These are phyloP conservation scores for Exidia glandulosa DNA, from an alignment of 768 basidiomycete genomes.

Conservation along the genomic window DNA sequence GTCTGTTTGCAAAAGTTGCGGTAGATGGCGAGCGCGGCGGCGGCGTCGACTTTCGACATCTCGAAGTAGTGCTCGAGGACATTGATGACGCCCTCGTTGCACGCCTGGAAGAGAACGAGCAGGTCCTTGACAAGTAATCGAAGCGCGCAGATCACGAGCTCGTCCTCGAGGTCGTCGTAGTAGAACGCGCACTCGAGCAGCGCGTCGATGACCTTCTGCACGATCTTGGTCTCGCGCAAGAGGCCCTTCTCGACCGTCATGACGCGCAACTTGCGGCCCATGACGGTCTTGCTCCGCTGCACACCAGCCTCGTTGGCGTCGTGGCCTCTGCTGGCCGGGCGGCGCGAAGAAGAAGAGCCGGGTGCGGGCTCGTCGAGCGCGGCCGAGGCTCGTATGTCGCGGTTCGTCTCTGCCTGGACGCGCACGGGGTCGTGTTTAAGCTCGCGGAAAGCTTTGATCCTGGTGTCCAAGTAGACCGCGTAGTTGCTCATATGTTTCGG, in stretches of 20 bases:
- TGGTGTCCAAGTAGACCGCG: conserved; percentile 76
- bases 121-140: conserved; percentile 95
- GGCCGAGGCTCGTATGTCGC: conserved; percentile 62
- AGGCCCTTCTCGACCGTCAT: conserved; percentile 96
- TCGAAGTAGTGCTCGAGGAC: conserved; percentile 84
- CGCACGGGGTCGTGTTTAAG: conserved; percentile 90
- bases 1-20: conserved; percentile 92
- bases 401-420: conserved; percentile 88
- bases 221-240: conserved; percentile 80
- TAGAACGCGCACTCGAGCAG: conserved; percentile 92
- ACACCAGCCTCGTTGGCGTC: conserved; percentile 10
- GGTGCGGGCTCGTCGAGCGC: conserved; percentile 46
- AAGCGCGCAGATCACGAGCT: conserved; percentile 77
- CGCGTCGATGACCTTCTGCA: conserved; percentile 82
- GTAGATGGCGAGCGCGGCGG: conserved; percentile 76
- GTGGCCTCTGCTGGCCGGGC: conserved; percentile 17
- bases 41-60: conserved; percentile 91
- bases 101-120: conserved; percentile 87
- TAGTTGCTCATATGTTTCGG: conserved; percentile 84
- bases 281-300: conserved; percentile 60
- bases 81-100: conserved; percentile 81
- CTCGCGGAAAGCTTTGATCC: conserved; percentile 80
- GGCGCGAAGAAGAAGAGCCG: conserved; percentile 21
- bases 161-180: conserved; percentile 84
- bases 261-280: conserved; percentile 73